A percentile compares a stretch with the other conserved stretches of the same genome.
Conservation (phyloP, 345 rosid species). For the Kernera saxatilis region DNA sequence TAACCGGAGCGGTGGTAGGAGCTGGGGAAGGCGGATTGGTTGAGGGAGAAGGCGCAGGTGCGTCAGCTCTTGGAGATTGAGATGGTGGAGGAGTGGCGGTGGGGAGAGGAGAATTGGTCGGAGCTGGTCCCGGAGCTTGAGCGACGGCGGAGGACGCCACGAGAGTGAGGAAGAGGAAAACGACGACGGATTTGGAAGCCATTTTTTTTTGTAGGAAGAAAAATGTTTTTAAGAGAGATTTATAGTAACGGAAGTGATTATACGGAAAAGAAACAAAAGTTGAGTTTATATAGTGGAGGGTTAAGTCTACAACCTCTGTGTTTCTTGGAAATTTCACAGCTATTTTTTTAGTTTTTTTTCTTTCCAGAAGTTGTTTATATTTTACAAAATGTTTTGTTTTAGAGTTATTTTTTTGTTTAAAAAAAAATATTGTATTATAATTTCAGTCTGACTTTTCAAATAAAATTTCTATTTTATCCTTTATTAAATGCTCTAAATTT, state of each 20-base stretch:
- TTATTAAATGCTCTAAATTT: too few relatives aligned
- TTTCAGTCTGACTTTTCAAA: too few relatives aligned
- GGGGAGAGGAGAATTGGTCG: constrained; percentile 27
- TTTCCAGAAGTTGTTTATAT: too few relatives aligned
- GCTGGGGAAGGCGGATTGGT: constrained; percentile 16
- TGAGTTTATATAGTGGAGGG: constrained; percentile 15
- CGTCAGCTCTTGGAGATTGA: not conserved
- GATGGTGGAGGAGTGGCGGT: not conserved
- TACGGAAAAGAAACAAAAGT: not conserved
- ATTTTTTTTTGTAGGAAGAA: constrained; percentile 17
- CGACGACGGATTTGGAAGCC: constrained; percentile 37
- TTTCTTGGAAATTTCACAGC: not conserved
- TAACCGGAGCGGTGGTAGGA: constrained; percentile 17
- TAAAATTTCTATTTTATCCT: too few relatives aligned
- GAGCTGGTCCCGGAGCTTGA: constrained; percentile 63
- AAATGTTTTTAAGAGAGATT: not conserved
- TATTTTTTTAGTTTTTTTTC: too few relatives aligned
- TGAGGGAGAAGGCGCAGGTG: not conserved
- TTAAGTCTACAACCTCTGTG: not conserved
- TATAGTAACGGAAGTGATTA: not conserved
- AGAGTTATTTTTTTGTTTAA: too few relatives aligned
- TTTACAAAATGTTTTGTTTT: too few relatives aligned
- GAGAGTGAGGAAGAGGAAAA: constrained; percentile 37
- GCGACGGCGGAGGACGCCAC: constrained; percentile 43
- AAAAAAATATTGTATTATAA: too few relatives aligned